A percentile compares a stretch with the other conserved stretches of the same genome.
These are phyloP conservation scores for Naganishia vishniacii DNA, from an alignment of 768 basidiomycete species.

Conservation along the genomic window DNA sequence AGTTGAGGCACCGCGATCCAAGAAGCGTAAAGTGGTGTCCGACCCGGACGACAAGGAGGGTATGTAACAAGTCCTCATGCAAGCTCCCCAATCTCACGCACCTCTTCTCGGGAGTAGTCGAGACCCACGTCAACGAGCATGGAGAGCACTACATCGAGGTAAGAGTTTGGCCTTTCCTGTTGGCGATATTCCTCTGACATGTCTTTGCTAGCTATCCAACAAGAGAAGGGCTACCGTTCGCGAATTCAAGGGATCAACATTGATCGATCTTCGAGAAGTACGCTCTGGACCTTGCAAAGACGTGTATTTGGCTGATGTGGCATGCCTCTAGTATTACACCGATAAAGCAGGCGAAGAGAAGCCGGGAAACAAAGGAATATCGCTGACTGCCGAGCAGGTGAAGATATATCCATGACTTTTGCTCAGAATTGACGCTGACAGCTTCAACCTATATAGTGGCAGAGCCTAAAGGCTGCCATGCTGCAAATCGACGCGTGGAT, in stretches of 20 bases:
- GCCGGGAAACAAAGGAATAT: constrained; percentile 44
- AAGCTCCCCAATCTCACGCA: no score
- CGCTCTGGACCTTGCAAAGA: not conserved
- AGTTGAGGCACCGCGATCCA: not conserved
- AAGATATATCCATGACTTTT: not conserved
- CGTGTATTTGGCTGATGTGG: not conserved
- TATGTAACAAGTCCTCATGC: no score
- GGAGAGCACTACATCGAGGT: constrained; percentile 13
- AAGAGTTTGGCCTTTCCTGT: not conserved
- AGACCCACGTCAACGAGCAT: not conserved
- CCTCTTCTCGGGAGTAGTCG: no score
- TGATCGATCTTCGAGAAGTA: constrained; percentile 47
- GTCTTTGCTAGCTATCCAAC: constrained; percentile 31
- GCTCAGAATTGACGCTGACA: not conserved
- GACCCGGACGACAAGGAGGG: constrained; percentile 11
- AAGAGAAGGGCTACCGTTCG: constrained; percentile 40
- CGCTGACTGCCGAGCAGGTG: constrained; percentile 39
- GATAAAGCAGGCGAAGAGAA: constrained; percentile 43
- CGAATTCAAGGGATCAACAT: constrained; percentile 36
- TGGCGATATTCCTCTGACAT: not conserved
- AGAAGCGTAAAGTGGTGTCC: not conserved
- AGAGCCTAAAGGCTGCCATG: not conserved
- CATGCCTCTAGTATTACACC: constrained; percentile 39
- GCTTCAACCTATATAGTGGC: not conserved
- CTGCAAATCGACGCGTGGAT: constrained; percentile 17